Base-by-base conservation (phyloP, 352 stramenopile genomes). In the Thraustotheca clavata region DNA sequence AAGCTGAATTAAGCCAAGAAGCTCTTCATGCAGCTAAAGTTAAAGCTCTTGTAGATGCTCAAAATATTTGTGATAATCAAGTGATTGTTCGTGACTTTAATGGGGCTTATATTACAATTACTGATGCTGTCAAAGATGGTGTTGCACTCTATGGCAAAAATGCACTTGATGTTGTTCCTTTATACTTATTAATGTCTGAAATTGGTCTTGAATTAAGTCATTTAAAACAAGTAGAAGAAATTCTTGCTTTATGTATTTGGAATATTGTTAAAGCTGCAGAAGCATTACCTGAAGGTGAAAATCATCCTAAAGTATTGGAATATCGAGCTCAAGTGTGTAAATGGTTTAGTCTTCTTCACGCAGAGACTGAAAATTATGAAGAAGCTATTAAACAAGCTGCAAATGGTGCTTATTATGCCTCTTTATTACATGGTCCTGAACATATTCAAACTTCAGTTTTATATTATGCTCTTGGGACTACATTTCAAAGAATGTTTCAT, bases 391-490 rank as follows among this genome's bases (percentile, higher is more conserved):
- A 88, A 35, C 75, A 78, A 8, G 81, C 76, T 12, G 75, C 79
- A 0, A 79, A 90, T 33, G 80, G 80, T 36, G 76, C 77, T 16
- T 88, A 90, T 63, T 80, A 90, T 59, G 84, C 76, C 55, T 80
- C 79, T 39, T 69, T 87, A 9, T 69, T 88, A 1, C 87, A 88
- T 39, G 81, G 81, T 0, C 81, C 81, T 22, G 79, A 90, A 50
- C 77, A 90, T 36, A 55, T 90, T 40, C 84, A 86, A 67, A 88
- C 79, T 11, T 86, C 79, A 2, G 76, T 87, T 70, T 69, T 90
- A 24, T 90, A 88, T 79, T 90, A 79, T 49, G 83, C 72, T 14
- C 72, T 90, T 18, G 80, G 80, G 7, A 62, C 76, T n/a, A 76
- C 75, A 59, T 90, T 90, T 63, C 70, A 76, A 27, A 71, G 71